Percentiles rank a stretch among this genome's conserved stretches.
Conservation (phyloP, 2,329 filamentous ascomycete genomes). For the Xylariales sp. region DNA sequence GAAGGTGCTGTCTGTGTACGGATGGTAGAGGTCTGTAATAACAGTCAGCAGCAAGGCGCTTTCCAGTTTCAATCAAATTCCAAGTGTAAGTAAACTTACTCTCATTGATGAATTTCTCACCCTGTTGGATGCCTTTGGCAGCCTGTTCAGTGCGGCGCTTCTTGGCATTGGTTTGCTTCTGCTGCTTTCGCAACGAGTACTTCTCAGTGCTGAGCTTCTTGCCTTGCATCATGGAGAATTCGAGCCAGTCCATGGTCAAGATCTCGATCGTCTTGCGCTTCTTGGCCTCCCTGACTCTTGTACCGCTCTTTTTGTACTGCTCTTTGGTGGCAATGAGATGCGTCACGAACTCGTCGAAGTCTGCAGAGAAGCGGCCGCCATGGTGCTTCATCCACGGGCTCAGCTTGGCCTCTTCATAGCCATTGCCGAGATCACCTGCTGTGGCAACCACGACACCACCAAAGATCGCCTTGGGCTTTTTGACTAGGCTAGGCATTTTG, state of each 20-base stretch:
- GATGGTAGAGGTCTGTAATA: constrained; percentile 51
- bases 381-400: constrained; percentile 60
- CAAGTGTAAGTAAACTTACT: too few species aligned
- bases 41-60: too few species aligned
- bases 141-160: constrained; percentile 31
- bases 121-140: constrained; percentile 26
- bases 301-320: constrained; percentile 47
- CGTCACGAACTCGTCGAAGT: constrained; percentile 55
- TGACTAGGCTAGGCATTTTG: not conserved
- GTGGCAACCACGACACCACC: constrained; percentile 49
- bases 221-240: constrained; percentile 34
- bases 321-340: constrained; percentile 66
- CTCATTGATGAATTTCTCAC: constrained; percentile 41
- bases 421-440: constrained; percentile 50
- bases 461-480: constrained; percentile 37
- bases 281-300: constrained; percentile 35
- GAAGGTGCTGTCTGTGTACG: constrained; percentile 58
- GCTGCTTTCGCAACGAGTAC: constrained; percentile 37
- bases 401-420: constrained; percentile 49
- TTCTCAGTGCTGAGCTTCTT: constrained; percentile 28
- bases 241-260: constrained; percentile 49
- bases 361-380: constrained; percentile 52
- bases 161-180: constrained; percentile 30
- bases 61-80: too few species aligned
- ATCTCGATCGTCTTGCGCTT: constrained; percentile 34